These are phyloP conservation scores for Monosporascus sp. DNA, from an alignment of 2,329 filamentous ascomycete species.

Conservation along the genomic window DNA sequence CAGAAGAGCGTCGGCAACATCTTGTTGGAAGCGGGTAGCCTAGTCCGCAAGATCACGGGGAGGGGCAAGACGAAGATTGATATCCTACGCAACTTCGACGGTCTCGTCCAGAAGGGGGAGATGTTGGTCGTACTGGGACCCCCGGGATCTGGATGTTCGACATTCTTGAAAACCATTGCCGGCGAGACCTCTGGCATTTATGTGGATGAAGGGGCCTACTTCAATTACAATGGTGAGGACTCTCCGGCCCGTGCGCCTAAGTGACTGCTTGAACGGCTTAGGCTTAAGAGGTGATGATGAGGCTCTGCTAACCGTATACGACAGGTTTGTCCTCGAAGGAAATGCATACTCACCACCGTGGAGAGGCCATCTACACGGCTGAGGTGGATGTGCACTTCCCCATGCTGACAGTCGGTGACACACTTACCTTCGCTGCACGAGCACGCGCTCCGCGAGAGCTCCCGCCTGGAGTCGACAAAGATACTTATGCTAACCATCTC, in stretches of 20 bases:
- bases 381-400: slow-evolving; percentile 82
- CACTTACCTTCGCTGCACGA: slow-evolving; percentile 69
- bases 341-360: slow-evolving; percentile 73
- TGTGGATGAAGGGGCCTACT: slow-evolving; percentile 62
- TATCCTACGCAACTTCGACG: slow-evolving; percentile 64
- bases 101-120: slow-evolving; percentile 64
- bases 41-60: slow-evolving; percentile 46
- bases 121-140: slow-evolving; percentile 73
- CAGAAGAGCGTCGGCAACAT: slow-evolving; percentile 63
- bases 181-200: slow-evolving; percentile 78
- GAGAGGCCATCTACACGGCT: slow-evolving; percentile 82
- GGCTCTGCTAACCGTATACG: slow-evolving; percentile 6
- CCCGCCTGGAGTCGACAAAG: slow-evolving; percentile 51
- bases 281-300: not conserved
- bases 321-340: slow-evolving; percentile 60
- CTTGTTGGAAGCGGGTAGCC: slow-evolving; percentile 44
- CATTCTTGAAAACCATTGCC: slow-evolving; percentile 77
- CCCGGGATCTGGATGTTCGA: slow-evolving; percentile 72
- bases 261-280: not conserved
- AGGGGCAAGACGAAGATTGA: slow-evolving; percentile 55
- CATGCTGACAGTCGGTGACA: slow-evolving; percentile 71
- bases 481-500: slow-evolving; percentile 55
- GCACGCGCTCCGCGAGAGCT: slow-evolving; percentile 60
- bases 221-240: slow-evolving; percentile 72
- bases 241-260: slow-evolving; percentile 8